These are phyloP conservation scores for Boechera stricta DNA, from an alignment of 345 rosid species.

Conservation along the genomic window DNA sequence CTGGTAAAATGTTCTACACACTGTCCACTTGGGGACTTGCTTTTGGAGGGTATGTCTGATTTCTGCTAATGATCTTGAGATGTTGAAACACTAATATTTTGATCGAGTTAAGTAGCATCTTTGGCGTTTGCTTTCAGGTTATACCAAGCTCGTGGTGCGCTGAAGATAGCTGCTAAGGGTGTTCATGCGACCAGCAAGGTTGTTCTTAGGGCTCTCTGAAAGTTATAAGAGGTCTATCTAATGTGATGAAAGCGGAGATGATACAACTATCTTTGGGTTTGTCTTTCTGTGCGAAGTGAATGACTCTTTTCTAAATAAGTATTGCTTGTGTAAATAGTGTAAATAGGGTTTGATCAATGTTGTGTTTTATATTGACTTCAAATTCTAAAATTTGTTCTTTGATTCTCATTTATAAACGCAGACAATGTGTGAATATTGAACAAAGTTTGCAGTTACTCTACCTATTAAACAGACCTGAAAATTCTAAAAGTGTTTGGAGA, in stretches of 20 bases:
- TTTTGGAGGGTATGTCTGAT: slow-evolving; percentile 66
- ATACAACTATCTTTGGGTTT: slow-evolving; percentile 20
- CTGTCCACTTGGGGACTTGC: slow-evolving; percentile 93
- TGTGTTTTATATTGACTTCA: slow-evolving; percentile 14
- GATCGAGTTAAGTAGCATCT: neutral
- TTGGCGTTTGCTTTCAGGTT: slow-evolving; percentile 51
- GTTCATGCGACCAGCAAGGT: slow-evolving; percentile 68
- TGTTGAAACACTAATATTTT: neutral
- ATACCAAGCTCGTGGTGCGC: slow-evolving; percentile 61
- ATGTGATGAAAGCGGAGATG: slow-evolving; percentile 2
- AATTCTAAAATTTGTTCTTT: neutral
- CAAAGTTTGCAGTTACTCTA: neutral
- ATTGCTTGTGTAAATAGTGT: slow-evolving; percentile 46
- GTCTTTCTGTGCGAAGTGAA: neutral
- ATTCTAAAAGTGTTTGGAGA: neutral
- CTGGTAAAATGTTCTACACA: slow-evolving; percentile 78
- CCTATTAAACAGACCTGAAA: neutral
- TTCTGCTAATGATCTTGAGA: slow-evolving; percentile 6
- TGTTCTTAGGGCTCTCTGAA: slow-evolving; percentile 68
- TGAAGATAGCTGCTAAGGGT: slow-evolving; percentile 80
- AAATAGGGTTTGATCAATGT: slow-evolving; percentile 28
- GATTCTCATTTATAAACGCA: neutral
- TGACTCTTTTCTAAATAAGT: neutral
- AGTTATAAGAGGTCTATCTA: slow-evolving; percentile 21
- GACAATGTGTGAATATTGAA: slow-evolving; percentile 14